Evolutionary conservation across 2,329 filamentous ascomycete genomes (phyloP), one percentile per base, ranked within the genome.

Genomic region (Phialocephala sp.): DNA sequence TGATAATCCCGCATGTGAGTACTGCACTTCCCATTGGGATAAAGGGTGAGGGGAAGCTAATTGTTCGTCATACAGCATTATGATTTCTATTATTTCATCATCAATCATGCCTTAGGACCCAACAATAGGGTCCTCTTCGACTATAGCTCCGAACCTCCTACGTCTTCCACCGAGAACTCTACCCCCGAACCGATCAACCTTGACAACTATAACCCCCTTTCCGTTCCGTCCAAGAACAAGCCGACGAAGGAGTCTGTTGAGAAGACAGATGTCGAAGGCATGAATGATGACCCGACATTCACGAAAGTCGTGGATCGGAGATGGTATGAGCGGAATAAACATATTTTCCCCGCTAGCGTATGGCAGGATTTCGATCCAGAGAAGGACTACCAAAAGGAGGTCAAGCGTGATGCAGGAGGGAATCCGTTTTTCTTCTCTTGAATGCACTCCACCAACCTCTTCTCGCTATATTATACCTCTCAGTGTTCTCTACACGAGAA

Each of bases 271-370:
- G 84, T 89, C 14, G 94, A 97, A 80, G 94, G 94, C 15, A 88
- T 84, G 32, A 79, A 83, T 47, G 91, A 95, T 68, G 94, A 98
- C 72, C 89, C 94, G 0, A 85, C 85, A 2, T 80, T 91, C 68
- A 98, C 94, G 2, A 98, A 97, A 77, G 94, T 99, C 3, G 94
- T 99, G 4, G 94, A 99, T 80, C 86, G 95, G 66, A 84, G 95
- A 66, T 99, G 95, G 95, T 99, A 97, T 77, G 93, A 97, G 81
- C 87, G 89, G 75, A 97, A 98, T 77, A 99, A 98, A 80, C 95
- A 99, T 78, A 98, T 99, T 65, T 99, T 94, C 77, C 95, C 95
- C 0, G 94, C 94, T 22, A 98, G 92, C 76, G 86, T 94, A 56
- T 99, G 95, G 95, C 92, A 94, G 73, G 91, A 97, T 69, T 99